These are phyloP conservation scores for Tetraselmis striata DNA, from an alignment of 139 green algal genomes.

Conservation along the genomic window DNA sequence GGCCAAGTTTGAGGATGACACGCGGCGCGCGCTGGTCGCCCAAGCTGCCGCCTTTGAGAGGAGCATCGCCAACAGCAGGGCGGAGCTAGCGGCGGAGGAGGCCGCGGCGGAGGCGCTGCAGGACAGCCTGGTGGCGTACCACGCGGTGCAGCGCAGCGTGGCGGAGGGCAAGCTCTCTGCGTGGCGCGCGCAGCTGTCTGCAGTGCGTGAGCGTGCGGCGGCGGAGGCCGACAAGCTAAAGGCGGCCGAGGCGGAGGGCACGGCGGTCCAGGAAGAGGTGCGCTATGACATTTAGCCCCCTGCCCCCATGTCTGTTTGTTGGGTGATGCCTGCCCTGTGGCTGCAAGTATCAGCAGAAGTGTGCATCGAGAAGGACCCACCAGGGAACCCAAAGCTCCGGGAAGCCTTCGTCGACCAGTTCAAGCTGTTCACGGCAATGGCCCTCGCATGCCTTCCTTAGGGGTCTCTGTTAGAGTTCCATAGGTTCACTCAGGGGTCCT, in stretches of 20 bases:
- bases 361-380: too few relatives aligned
- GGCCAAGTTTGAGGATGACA: background rate
- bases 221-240: background rate
- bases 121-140: background rate
- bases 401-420: too few relatives aligned
- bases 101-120: background rate
- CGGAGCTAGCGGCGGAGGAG: background rate
- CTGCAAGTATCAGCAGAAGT: too few relatives aligned
- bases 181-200: background rate
- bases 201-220: background rate
- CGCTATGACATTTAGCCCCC: too few relatives aligned
- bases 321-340: too few relatives aligned
- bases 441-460: too few relatives aligned
- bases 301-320: too few relatives aligned
- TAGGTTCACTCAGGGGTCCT: too few relatives aligned
- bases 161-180: background rate
- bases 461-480: too few relatives aligned
- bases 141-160: background rate
- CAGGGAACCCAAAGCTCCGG: too few relatives aligned
- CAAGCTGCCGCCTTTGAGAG: background rate
- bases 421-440: too few relatives aligned
- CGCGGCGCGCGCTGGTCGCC: background rate
- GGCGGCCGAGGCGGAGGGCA: background rate
- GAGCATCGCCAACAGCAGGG: background rate
- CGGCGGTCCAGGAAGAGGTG: background rate